Percentiles rank a stretch among this genome's conserved stretches.
Conservation (phyloP, 176 grass and related monocot species). For the Avena atlantica region DNA sequence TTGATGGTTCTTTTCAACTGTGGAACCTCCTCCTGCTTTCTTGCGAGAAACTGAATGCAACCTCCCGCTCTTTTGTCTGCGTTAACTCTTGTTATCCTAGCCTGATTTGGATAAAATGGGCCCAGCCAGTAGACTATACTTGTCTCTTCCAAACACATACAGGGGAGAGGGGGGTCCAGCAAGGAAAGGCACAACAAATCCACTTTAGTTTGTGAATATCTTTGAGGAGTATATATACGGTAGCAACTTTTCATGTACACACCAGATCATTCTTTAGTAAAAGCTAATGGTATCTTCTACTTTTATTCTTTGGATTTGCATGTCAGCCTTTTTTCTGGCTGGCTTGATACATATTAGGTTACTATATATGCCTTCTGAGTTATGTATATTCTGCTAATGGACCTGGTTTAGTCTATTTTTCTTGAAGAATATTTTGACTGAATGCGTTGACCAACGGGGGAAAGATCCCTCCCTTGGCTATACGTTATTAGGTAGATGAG, state of each 20-base stretch:
- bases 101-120: conserved; percentile 10
- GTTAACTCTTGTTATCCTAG: conserved; percentile 23
- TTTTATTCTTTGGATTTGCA: background rate
- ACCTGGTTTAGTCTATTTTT: background rate
- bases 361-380: background rate
- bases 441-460: background rate
- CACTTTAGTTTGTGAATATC: background rate
- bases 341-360: background rate
- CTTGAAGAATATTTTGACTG: conserved; percentile 23
- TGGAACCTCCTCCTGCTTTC: conserved; percentile 27
- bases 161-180: background rate
- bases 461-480: too few species aligned
- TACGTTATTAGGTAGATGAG: too few species aligned
- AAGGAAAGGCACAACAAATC: background rate
- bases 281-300: background rate
- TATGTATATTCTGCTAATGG: background rate
- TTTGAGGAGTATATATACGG: conserved; percentile 5
- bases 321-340: background rate
- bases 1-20: background rate
- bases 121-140: background rate
- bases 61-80: background rate
- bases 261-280: conserved; percentile 9
- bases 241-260: background rate
- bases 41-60: conserved; percentile 21
- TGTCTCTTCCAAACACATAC: background rate